Evolutionary conservation across 805 yeast species (phyloP), one percentile per base, ranked within the genome.

Genomic region (Saccharomycopsis fermentans): DNA sequence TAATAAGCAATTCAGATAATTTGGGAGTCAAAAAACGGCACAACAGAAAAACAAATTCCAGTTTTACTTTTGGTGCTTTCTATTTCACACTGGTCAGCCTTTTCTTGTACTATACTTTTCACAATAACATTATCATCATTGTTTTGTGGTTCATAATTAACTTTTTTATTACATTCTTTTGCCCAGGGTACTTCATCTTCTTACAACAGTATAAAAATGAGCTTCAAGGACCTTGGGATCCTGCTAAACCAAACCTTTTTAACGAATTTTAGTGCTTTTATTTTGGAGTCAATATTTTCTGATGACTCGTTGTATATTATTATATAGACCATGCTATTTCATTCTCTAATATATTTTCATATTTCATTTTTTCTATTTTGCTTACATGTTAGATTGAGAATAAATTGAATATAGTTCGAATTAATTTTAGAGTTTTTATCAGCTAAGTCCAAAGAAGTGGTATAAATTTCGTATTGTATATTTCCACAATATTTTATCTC

Each of bases 181-280:
- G 88, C 24, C 96, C 96, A 1, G 75, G 77, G 55, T 84, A 88
- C 71, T 85, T 88, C 65, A 70, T 88, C 54, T 77, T 77, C 34
- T 72, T 90, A 43, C 96, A 89, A 67, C 80, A 81, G 69, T 88
- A 88, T 68, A 89, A 89, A 69, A 87, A 83, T 67, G 96, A 88
- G 69, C 73, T 89, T 56, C 91, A 87, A 69, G 96, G 96, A 0
- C 96, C 96, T 0, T 89, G 96, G 96, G 96, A 89, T 68, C 82
- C 86, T 1, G 96, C 96, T 5, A 82, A 80, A 66, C 96, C 96
- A 48, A 54, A 32, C 19, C 29, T 58, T 43, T 29, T 29, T 21
- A 43, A 29, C 12, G 53, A 50, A 27, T 50, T 27, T 27, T 50
- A 32, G 17, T 50, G 37, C 24, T 27, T 29, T 29, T 17, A 12